phyloP scores from a whole-genome alignment of 371 early-diverging fungal genomes.

The Mortierella sp. region DNA sequence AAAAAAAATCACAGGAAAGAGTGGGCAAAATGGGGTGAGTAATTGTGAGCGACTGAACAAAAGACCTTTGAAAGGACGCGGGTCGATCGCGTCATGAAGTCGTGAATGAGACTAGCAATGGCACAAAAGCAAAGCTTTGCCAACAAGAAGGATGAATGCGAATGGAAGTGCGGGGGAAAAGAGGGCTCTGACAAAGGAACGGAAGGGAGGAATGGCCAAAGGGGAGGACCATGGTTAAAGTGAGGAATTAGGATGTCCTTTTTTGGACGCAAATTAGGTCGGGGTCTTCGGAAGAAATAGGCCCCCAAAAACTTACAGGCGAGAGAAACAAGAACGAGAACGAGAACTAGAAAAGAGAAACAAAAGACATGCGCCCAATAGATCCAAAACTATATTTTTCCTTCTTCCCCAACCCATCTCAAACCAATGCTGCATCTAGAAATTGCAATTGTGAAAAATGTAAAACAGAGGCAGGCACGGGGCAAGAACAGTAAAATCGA shows the following conservation, averaged over 20 bases:
- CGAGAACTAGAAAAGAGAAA: too few species aligned
- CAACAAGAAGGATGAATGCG: neutral
- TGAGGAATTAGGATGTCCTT: slow-evolving; percentile 14
- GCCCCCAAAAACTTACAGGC: neutral
- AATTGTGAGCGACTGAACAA: neutral
- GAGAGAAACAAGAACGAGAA: neutral
- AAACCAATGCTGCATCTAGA: neutral
- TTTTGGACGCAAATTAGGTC: slow-evolving; percentile 9
- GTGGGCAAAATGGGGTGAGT: neutral
- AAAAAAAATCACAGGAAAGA: neutral
- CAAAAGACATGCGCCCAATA: neutral
- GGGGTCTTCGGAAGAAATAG: slow-evolving; percentile 15
- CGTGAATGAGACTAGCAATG: neutral
- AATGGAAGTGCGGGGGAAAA: neutral
- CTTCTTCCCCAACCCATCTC: neutral
- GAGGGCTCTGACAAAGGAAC: neutral
- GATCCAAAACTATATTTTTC: neutral
- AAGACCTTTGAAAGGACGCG: neutral
- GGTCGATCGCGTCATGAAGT: slow-evolving; percentile 1
- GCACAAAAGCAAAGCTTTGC: neutral
- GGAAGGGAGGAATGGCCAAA: neutral
- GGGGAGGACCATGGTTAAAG: neutral
- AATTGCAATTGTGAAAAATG: neutral
- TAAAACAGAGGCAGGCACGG: neutral
- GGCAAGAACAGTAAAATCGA: neutral